These are phyloP conservation scores for Colletotrichum lini DNA, from an alignment of 2,329 filamentous ascomycete genomes.

Conservation along the genomic window DNA sequence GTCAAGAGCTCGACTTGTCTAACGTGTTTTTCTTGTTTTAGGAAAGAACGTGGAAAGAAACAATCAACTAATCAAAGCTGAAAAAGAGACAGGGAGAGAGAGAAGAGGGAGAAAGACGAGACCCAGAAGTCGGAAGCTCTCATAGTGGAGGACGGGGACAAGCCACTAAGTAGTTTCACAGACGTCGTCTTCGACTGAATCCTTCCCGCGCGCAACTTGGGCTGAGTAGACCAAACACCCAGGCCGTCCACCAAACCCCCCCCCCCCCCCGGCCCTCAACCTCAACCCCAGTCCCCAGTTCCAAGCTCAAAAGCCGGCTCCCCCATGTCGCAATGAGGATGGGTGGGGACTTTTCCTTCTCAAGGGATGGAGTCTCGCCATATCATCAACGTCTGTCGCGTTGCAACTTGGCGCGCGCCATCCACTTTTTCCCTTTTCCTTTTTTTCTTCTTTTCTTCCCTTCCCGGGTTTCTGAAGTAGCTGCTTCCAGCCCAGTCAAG, in stretches of 20 bases:
- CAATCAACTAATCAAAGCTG: slow-evolving; percentile 36
- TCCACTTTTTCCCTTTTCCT: neutral
- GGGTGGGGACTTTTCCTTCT: slow-evolving; percentile 2
- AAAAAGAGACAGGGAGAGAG: slow-evolving; percentile 27
- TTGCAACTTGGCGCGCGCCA: neutral
- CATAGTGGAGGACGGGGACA: slow-evolving; percentile 20
- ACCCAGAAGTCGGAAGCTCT: neutral
- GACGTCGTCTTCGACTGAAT: slow-evolving; percentile 19
- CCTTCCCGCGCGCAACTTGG: slow-evolving; percentile 17
- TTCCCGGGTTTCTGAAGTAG: neutral
- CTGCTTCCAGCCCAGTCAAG: neutral
- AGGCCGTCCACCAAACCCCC: neutral
- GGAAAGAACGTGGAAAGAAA: slow-evolving; percentile 41
- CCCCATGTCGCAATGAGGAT: slow-evolving; percentile 36
- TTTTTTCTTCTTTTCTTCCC: neutral
- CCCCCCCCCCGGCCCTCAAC: neutral
- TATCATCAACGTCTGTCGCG: neutral
- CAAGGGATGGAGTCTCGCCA: neutral
- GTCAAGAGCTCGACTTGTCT: slow-evolving; percentile 34
- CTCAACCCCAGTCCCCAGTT: slow-evolving; percentile 13
- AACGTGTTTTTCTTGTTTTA: neutral
- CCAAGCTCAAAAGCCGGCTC: slow-evolving; percentile 15
- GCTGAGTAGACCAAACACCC: neutral
- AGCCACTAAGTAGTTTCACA: slow-evolving; percentile 41
- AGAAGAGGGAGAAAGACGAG: neutral